A percentile compares a stretch with the other conserved stretches of the same genome.
Conservation (phyloP, 2,329 filamentous ascomycete species). For the Raffaelea albimanens region DNA sequence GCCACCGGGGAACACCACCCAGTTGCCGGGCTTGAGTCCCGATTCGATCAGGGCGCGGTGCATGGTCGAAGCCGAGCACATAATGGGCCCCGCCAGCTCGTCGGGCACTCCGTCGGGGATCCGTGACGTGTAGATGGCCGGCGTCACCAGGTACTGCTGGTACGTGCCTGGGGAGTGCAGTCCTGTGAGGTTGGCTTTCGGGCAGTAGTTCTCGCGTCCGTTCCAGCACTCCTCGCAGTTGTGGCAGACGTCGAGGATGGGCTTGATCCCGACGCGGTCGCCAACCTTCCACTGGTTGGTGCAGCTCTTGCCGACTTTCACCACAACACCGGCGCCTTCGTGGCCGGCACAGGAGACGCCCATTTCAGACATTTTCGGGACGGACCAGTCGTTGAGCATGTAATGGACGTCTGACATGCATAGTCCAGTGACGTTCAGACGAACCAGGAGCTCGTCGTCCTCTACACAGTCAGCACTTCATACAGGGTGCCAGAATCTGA, state of each 20-base stretch:
- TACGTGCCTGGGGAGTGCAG: constrained; percentile 33
- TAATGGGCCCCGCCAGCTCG: constrained; percentile 46
- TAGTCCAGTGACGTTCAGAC: constrained; percentile 11
- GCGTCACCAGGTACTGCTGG: constrained; percentile 48
- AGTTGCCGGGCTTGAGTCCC: constrained; percentile 38
- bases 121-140: constrained; percentile 43
- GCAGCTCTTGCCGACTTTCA: constrained; percentile 20
- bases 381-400: constrained; percentile 11
- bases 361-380: constrained; percentile 9
- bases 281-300: constrained; percentile 23
- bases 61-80: constrained; percentile 50
- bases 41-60: constrained; percentile 46
- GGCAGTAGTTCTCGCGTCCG: constrained; percentile 24
- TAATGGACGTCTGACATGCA: constrained; percentile 14
- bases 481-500: no score
- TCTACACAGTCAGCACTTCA: no score
- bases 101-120: constrained; percentile 38
- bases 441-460: constrained; percentile 14
- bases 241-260: constrained; percentile 20
- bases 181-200: constrained; percentile 9
- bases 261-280: constrained; percentile 30
- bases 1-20: constrained; percentile 44
- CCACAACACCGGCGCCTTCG: constrained; percentile 28
- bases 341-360: constrained; percentile 20
- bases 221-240: constrained; percentile 24